Evolutionary conservation across 768 basidiomycete genomes (phyloP).

Genomic region (Suillus luteus): DNA sequence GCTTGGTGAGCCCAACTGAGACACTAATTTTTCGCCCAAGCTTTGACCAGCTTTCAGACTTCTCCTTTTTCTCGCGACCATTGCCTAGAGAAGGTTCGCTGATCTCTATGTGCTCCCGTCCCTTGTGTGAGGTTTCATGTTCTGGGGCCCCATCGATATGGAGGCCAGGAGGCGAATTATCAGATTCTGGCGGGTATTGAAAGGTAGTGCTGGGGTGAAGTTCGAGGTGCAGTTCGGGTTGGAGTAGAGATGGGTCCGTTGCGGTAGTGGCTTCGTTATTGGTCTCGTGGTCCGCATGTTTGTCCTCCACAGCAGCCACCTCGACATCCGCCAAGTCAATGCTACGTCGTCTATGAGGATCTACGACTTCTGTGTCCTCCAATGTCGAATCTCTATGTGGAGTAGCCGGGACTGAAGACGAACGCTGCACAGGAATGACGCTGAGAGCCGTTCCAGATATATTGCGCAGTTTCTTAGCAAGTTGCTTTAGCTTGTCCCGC

Average conservation of each 20-base stretch:
- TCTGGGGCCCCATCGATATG: neutral
- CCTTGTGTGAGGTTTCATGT: conserved; percentile 1
- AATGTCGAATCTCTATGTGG: conserved; percentile 33
- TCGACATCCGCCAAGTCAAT: conserved; percentile 39
- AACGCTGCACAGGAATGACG: conserved; percentile 42
- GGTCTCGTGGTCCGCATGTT: neutral
- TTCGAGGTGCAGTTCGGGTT: conserved; percentile 8
- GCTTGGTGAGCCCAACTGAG: conserved; percentile 47
- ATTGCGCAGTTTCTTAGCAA: conserved; percentile 64
- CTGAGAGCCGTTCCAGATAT: conserved; percentile 36
- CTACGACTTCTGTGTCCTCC: conserved; percentile 31
- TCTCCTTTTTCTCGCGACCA: conserved; percentile 40
- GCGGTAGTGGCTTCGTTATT: neutral
- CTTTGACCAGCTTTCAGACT: conserved; percentile 59
- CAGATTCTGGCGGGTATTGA: conserved; percentile 1
- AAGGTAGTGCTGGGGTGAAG: conserved; percentile 8
- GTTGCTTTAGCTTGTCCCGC: conserved; percentile 72
- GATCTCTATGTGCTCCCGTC: conserved; percentile 9
- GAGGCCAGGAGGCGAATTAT: conserved; percentile 21
- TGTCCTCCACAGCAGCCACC: conserved; percentile 16
- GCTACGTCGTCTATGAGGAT: conserved; percentile 34
- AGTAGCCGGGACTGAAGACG: conserved; percentile 60
- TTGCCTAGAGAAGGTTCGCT: conserved; percentile 35
- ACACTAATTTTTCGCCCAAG: conserved; percentile 64
- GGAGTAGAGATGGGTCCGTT: conserved; percentile 35